A percentile compares a stretch with the other conserved stretches of the same genome.
phyloP scores from a whole-genome alignment of 75 land plant species.

The Larix kaempferi region DNA sequence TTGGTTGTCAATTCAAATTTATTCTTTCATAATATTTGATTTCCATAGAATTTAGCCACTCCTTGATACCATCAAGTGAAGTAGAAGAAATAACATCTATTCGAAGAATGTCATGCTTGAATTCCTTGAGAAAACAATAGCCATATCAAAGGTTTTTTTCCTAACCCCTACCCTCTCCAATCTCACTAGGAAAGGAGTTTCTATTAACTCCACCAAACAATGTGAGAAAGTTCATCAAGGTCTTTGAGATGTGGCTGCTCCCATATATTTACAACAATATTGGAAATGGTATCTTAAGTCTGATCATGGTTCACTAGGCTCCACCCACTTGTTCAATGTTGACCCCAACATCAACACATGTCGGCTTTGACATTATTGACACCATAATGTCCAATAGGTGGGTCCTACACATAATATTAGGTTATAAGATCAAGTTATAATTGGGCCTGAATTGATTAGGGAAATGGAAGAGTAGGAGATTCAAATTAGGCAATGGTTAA shows the following conservation, averaged over 20 bases:
- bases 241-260: constrained; percentile 69
- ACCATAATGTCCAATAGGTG: no score
- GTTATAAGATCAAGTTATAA: no score
- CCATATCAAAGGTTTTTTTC: constrained; percentile 97
- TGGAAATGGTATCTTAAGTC: no score
- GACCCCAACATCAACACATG: no score
- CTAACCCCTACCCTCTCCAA: constrained; percentile 92
- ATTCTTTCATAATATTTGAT: constrained; percentile 90
- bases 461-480: no score
- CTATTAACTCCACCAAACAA: constrained; percentile 65
- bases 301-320: no score
- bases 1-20: constrained; percentile 91
- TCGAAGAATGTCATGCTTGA: constrained; percentile 79
- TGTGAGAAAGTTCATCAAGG: constrained; percentile 84
- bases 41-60: constrained; percentile 89
- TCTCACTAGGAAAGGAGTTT: constrained; percentile 73
- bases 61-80: constrained; percentile 87
- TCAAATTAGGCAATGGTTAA: no score
- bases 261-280: constrained; percentile 33
- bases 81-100: constrained; percentile 90
- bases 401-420: no score
- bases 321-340: no score
- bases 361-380: no score
- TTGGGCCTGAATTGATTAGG: no score
- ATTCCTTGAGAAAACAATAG: constrained; percentile 95